Base-by-base conservation (phyloP, 805 yeast species). In the Dipodascopsis uninucleata region DNA sequence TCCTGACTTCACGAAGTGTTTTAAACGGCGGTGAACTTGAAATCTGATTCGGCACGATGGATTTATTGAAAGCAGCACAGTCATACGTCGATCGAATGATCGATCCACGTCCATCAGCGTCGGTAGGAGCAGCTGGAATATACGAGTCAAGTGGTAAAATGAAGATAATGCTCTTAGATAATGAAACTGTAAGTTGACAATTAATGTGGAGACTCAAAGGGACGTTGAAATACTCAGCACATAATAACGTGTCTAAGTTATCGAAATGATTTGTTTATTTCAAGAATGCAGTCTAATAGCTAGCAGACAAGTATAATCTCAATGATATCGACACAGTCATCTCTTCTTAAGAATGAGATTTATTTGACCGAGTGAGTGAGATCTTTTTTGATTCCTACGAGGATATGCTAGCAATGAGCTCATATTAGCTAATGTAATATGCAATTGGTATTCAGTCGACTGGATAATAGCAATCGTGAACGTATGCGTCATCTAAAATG, bases 321-420 rank as follows among this genome's bases (percentile, higher is more conserved):
- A n/a, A 73, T 93, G 76, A 79, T 84, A 56, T 78, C 94, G 23
- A 84, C 96, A 2, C 98, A 93, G 62, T 81, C 94, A 2, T 84
- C 81, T 44, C 71, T 93, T 35, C 72, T 93, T 29, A 79, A 82
- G 54, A 77, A 85, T 56, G 95, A 90, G 51, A 77, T 93, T n/a
- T 87, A 85, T 48, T 71, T 93, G 39, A 81, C 87, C 36, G 96
- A 87, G 61, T 58, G 58, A 17, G 58, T 59, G n/a, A n/a, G n/a
- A n/a, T n/a, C n/a, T n/a, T n/a, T n/a, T n/a, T n/a, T n/a, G n/a
- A 32, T 32, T 10, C 14, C 5, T 28, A 18, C 35, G 17, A n/a
- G n/a, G 9, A 14, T 36, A n/a, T n/a, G n/a, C n/a, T n/a, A n/a
- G n/a, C n/a, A n/a, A n/a, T n/a, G n/a, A n/a, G n/a, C n/a, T n/a